Evolutionary conservation across 306 rosid genomes (phyloP).

Genomic region (Cicer chorassanicum): DNA sequence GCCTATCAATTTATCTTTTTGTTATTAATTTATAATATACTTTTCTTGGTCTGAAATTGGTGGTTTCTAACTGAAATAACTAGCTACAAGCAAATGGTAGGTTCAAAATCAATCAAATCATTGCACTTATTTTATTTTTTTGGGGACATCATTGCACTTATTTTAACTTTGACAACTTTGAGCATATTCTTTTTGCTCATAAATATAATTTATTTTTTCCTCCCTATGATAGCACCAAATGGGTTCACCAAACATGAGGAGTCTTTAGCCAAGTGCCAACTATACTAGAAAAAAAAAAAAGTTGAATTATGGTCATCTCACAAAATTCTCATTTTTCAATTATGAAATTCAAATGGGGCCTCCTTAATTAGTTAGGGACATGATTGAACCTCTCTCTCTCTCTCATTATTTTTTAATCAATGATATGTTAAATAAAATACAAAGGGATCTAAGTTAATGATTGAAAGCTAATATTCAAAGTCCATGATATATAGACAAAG

Average conservation of each 20-base stretch:
- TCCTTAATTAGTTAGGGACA: conserved; percentile 46
- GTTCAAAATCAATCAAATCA: conserved; percentile 32
- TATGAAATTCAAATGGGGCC: conserved; percentile 41
- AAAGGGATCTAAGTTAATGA: conserved; percentile 61
- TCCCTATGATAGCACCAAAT: conserved; percentile 38
- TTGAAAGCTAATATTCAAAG: conserved; percentile 48
- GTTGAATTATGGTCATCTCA: not conserved
- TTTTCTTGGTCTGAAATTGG: conserved; percentile 21
- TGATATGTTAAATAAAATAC: conserved; percentile 36
- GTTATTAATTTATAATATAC: not conserved
- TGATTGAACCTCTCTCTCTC: conserved; percentile 42
- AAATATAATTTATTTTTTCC: conserved; percentile 18
- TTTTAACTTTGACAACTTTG: conserved; percentile 43
- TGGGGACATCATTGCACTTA: conserved; percentile 26
- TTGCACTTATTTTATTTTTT: conserved; percentile 34
- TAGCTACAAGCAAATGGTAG: conserved; percentile 52
- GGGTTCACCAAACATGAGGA: conserved; percentile 47
- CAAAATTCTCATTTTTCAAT: conserved; percentile 36
- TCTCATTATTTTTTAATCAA: conserved; percentile 9
- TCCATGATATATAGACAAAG: conserved; percentile 46
- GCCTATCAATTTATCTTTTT: conserved; percentile 4
- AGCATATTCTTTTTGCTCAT: conserved; percentile 46
- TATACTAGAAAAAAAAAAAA: conserved; percentile 32
- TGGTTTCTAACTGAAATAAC: conserved; percentile 59
- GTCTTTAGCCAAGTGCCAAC: conserved; percentile 59